Evolutionary conservation across 331 rosid species (phyloP), one percentile per base, ranked within the genome.

Genomic region (Stylosanthes scabra): DNA sequence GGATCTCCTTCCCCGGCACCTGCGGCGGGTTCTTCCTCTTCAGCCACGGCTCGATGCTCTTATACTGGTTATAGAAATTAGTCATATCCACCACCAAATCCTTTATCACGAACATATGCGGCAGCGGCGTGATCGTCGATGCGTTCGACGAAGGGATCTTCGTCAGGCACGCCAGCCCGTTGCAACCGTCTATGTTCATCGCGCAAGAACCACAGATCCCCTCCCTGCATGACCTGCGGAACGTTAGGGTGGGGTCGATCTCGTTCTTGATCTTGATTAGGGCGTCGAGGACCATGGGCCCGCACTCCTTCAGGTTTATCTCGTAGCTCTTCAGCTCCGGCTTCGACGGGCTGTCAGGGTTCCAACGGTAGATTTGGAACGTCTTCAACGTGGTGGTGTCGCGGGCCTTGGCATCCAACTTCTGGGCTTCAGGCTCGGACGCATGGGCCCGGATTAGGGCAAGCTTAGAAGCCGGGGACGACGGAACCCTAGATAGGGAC

Each of bases 171-270:
- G 97, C 98, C 0, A 93, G 82, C 1, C 98, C 98, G 54, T 93
- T 93, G 37, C 95, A 93, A 6, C 98, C 98, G 80, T 93, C 97
- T 79, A 93, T 91, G 81, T 93, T 93, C 98, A 93, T 95, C 27
- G 97, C 97, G 60, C 97, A 95, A 2, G 99, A 95, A 0, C 97
- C 99, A 7, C 99, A 95, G 80, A 95, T 95, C 59, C 99, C 99
- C 59, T 95, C 97, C 5, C 96, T 89, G 75, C 97, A 91, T 2
- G 96, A 90, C 1, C 97, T 88, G 0, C 97, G 96, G 83, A 92
- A 92, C 1, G 97, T 91, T 2, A 95, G 84, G 6, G 75, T 6
- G 0, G 97, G 97, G 14, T 95, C 99, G 63, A 88, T 75, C 75
- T 95, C 97, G 86, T 90, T 95, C 83, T 95, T 90, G 69, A 95